A percentile compares a stretch with the other conserved stretches of the same genome.
phyloP scores from a whole-genome alignment of 768 basidiomycete genomes.

The Udeniomyces megalosporus region DNA sequence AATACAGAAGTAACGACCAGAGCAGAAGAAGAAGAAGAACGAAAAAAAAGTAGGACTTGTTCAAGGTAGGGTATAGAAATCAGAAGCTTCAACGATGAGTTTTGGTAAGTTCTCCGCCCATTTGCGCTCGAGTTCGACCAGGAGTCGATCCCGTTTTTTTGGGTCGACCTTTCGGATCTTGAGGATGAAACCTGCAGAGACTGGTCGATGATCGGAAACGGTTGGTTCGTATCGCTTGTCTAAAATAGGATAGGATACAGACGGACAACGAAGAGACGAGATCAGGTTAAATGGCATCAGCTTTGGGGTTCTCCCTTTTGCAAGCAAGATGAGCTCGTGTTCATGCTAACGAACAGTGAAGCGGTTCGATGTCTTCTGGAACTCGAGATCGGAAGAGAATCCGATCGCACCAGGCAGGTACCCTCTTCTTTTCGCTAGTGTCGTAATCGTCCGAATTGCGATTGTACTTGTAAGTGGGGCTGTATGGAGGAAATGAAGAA shows the following conservation, averaged over 20 bases:
- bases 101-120: conserved; percentile 29
- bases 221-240: conserved; percentile 67
- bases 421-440: conserved; percentile 67
- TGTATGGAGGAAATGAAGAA: not conserved
- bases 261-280: conserved; percentile 40
- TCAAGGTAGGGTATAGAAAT: conserved; percentile 14
- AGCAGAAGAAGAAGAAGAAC: not conserved
- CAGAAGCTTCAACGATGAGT: conserved; percentile 23
- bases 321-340: not conserved
- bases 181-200: conserved; percentile 61
- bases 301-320: no score
- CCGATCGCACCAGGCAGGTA: conserved; percentile 94
- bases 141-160: conserved; percentile 43
- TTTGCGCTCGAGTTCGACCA: conserved; percentile 39
- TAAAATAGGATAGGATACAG: not conserved
- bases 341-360: conserved; percentile 7
- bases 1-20: not conserved
- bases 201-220: conserved; percentile 77
- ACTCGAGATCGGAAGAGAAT: conserved; percentile 49
- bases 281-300: conserved; percentile 39
- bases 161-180: conserved; percentile 55
- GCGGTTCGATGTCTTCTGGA: conserved; percentile 33
- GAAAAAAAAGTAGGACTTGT: not conserved
- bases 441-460: conserved; percentile 63
- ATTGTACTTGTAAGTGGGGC: conserved; percentile 42